Base-by-base conservation (phyloP, 441 rosid species). In the Croton laevigatus region DNA sequence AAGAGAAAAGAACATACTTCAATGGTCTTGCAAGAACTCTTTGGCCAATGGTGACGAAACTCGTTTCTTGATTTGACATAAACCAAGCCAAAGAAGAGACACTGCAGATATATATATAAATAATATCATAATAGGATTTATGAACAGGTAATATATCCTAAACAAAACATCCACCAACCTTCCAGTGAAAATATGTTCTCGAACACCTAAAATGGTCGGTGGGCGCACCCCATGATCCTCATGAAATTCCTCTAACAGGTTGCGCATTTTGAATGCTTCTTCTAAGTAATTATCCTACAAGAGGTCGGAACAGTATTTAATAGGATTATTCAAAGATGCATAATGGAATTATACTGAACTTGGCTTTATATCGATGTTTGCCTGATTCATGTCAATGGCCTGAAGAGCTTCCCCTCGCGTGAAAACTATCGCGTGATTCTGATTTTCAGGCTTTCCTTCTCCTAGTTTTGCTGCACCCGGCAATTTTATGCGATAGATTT, bases 71-170 rank as follows among this genome's bases (percentile, higher is more conserved):
- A 72, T 90, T 91, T 53, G 97, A 94, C 97, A 94, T 94, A 75
- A 94, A 91, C 98, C 97, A 94, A 34, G 97, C 98, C 78, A 94
- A 62, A 81, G 98, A 94, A 62, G 98, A 94, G 66, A 94, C 97
- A 87, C 97, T 94, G 90, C 75, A 79, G 45, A 62, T 69, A 75
- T 45, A 63, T 27, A 49, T 40, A 40, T 27, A 48, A 7, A 62
- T 49, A 27, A 74, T 62, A 77, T 69, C 22, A 80, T 17, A 80
- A 60, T 42, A 37, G 10, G 17, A 69, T 32, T 32, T 53, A 4
- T 48, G 40, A 23, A 51, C 12, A 57, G 16, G 4, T 32, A 38
- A 32, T 61, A 73, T 71, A 67, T 66, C 34, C 48, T 37, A 60
- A 22, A 74, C 55, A 48, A 65, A 57, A 27, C 37, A 4, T 57